Evolutionary conservation across 345 rosid genomes (phyloP), one percentile per base, ranked within the genome.

Genomic region (Rhodamnia rubescens): DNA sequence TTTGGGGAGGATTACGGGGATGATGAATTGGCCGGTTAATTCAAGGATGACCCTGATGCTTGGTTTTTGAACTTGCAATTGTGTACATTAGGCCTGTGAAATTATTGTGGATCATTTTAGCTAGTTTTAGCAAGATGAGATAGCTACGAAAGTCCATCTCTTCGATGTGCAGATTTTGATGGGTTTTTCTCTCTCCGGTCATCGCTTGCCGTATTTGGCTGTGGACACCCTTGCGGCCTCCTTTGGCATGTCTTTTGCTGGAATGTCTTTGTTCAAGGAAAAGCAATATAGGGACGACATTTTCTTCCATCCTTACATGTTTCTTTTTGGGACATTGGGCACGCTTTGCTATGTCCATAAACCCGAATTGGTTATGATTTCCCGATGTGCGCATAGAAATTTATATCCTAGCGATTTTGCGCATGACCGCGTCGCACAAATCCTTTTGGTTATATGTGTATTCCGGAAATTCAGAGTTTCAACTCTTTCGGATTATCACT

Each of bases 1-100:
- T 97, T 97, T 2, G 98, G 98, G 40, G 99, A 94, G 92, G 93
- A 96, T 89, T 96, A 95, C 81, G 99, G 98, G 53, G 83, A 92
- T 11, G 94, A 93, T 55, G 94, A 89, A 58, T 93, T 81, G 54
- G 18, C 54, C 10, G 29, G 54, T 47, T 51, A 81, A 81, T 44
- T 81, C 54, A 36, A 69, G 80, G n/a, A 47, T 54, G 83, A 40
- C 40, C 84, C 55, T 26, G 44, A 6, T 52, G 52, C 56, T 52
- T 51, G 53, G 83, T 42, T 50, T 53, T 59, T 84, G 75, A 69
- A 69, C 47, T 69, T 36, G 47, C 80, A 36, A 69, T 15, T 69
- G 21, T 69, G 80, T 69, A 69, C 80, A 69, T 69, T 69, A 69
- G 26, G 24, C 80, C 80, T 69, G 80, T 69, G 80, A 69, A 36